phyloP scores from a whole-genome alignment of 257 asterid genomes.

The Leonotis leonurus region DNA sequence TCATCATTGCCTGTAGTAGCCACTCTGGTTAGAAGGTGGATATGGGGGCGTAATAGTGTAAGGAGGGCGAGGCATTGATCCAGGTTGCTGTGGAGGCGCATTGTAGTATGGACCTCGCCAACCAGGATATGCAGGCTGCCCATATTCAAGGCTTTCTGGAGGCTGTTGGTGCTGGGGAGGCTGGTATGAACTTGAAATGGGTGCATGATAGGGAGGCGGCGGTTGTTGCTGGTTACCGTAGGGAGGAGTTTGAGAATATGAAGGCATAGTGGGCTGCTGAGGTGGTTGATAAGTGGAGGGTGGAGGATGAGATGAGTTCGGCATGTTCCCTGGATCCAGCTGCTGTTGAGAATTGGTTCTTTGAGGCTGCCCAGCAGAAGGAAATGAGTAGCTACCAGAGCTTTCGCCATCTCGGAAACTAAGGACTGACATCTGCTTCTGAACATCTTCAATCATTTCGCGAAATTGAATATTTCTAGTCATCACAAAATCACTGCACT shows the following conservation, averaged over 20 bases:
- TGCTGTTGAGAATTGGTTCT: constrained; percentile 52
- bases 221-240: constrained; percentile 57
- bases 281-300: constrained; percentile 59
- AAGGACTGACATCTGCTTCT: constrained; percentile 78
- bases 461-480: constrained; percentile 89
- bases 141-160: constrained; percentile 52
- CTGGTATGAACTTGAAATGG: constrained; percentile 47
- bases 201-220: constrained; percentile 60
- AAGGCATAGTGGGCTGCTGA: constrained; percentile 44
- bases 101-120: constrained; percentile 86
- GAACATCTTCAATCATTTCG: constrained; percentile 89
- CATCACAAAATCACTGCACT: constrained; percentile 89
- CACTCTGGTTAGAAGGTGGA: constrained; percentile 72
- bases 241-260: constrained; percentile 57
- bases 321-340: too few species aligned
- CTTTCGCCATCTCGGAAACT: constrained; percentile 68
- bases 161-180: constrained; percentile 60
- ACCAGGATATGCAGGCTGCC: constrained; percentile 90
- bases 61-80: constrained; percentile 79
- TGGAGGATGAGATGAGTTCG: constrained; percentile 45
- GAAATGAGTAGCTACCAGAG: constrained; percentile 41
- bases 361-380: constrained; percentile 47
- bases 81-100: constrained; percentile 71
- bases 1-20: constrained; percentile 60
- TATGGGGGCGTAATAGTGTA: constrained; percentile 63